Percentiles rank a stretch among this genome's conserved stretches.
phyloP scores from a whole-genome alignment of 225 moss, liverwort and hornwort genomes.

The Pseudisothecium myosuroides region DNA sequence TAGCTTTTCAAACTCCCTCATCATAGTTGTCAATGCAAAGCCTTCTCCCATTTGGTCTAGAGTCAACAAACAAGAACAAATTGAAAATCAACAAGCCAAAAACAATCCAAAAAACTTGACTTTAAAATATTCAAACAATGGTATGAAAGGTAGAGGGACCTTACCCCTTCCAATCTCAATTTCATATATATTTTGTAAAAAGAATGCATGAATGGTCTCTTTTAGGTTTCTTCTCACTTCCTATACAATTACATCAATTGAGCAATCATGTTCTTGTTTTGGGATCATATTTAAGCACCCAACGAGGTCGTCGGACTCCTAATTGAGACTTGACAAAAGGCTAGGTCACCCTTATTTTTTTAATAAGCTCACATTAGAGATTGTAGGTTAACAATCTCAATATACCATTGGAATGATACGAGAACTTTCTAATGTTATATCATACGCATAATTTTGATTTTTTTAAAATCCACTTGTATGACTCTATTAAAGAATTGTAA shows the following conservation, averaged over 20 bases:
- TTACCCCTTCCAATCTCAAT: background rate
- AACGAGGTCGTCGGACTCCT: rapidly evolving
- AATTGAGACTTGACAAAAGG: background rate
- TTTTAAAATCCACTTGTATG: background rate
- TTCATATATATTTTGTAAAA: background rate
- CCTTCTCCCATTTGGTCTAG: rapidly evolving
- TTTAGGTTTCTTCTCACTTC: background rate
- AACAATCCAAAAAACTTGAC: background rate
- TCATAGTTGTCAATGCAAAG: rapidly evolving
- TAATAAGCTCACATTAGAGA: background rate
- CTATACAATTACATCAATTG: background rate
- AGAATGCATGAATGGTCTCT: background rate
- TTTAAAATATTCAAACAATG: background rate
- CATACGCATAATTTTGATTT: background rate
- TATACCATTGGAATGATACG: background rate
- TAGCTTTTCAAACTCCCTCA: background rate
- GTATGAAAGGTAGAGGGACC: background rate
- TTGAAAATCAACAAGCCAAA: background rate
- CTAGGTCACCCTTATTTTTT: background rate
- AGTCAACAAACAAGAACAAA: background rate
- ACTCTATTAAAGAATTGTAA: background rate
- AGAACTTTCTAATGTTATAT: background rate
- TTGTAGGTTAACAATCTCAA: background rate
- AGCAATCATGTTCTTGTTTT: background rate
- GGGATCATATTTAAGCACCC: background rate